A percentile compares a stretch with the other conserved stretches of the same genome.
Evolutionary conservation across 169 alveolate genomes (phyloP).

Genomic region (Fabrea salina): DNA sequence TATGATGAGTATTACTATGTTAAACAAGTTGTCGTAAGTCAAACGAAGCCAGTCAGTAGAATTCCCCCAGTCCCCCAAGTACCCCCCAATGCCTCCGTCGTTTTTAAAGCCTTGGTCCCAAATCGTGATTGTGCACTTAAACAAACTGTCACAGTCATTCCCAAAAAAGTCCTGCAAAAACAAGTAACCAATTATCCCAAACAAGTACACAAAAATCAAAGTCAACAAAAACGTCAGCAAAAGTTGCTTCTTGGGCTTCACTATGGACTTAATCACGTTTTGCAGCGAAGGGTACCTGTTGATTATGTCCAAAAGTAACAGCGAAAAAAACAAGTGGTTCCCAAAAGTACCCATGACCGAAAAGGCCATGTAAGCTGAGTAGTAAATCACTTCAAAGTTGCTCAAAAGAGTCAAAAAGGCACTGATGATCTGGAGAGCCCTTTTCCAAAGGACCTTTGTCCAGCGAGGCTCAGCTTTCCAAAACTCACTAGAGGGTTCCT

Average conservation of each 20-base stretch:
- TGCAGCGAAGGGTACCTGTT: conserved; percentile 8
- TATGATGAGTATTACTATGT: conserved; percentile 47
- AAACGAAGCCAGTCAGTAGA: conserved; percentile 43
- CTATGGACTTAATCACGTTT: conserved; percentile 39
- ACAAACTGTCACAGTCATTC: conserved; percentile 36
- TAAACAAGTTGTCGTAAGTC: conserved; percentile 60
- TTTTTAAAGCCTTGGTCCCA: conserved; percentile 48
- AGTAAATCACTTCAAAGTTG: neutral
- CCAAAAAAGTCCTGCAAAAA: conserved; percentile 28
- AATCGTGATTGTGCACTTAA: conserved; percentile 33
- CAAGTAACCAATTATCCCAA: conserved; percentile 35
- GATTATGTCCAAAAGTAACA: neutral
- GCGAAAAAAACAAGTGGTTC: neutral
- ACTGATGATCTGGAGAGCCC: neutral
- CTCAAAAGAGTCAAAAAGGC: neutral
- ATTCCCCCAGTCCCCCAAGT: conserved; percentile 25
- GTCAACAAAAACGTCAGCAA: conserved; percentile 37
- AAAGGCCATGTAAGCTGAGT: neutral
- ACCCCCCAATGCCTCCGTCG: conserved; percentile 50
- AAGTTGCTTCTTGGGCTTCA: conserved; percentile 37
- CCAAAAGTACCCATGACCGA: neutral
- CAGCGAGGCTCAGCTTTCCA: neutral
- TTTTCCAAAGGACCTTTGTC: neutral
- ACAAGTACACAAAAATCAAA: conserved; percentile 39
- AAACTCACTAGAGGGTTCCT: neutral